A percentile compares a stretch with the other conserved stretches of the same genome.
Evolutionary conservation across 257 asterid genomes (phyloP).

Genomic region (Solanum commersonii): DNA sequence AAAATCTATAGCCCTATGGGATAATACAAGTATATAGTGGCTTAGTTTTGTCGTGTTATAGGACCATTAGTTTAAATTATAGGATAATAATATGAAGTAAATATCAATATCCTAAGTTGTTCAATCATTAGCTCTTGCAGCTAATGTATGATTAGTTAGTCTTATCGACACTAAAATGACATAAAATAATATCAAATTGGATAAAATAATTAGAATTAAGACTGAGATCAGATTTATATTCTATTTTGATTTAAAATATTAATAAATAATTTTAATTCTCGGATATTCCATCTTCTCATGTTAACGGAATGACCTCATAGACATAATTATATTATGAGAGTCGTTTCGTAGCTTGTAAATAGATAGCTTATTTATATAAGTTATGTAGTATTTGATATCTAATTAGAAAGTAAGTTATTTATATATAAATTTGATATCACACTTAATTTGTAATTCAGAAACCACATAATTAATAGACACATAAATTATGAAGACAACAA

Average conservation of each 20-base stretch:
- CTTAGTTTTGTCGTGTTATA: not conserved
- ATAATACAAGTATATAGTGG: not conserved
- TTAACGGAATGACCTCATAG: not conserved
- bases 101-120: not conserved
- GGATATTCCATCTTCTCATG: too few relatives aligned
- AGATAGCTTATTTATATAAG: too few relatives aligned
- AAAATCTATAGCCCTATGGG: not conserved
- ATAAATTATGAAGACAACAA: not conserved
- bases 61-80: not conserved
- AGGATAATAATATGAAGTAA: not conserved
- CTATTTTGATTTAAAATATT: not conserved
- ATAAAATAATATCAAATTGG: too few relatives aligned
- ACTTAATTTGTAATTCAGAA: fast-evolving
- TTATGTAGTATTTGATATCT: too few relatives aligned
- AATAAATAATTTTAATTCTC: too few relatives aligned
- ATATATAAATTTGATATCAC: too few relatives aligned
- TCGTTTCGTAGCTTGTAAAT: too few relatives aligned
- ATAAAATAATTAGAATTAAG: too few relatives aligned
- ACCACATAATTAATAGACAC: too few relatives aligned
- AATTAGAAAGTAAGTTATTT: too few relatives aligned
- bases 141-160: not conserved
- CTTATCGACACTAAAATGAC: not conserved
- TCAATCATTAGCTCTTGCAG: not conserved
- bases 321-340: not conserved
- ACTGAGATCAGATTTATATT: too few relatives aligned